A percentile compares a stretch with the other conserved stretches of the same genome.
phyloP scores from a whole-genome alignment of 768 basidiomycete species.

The Naganishia randhawae region DNA sequence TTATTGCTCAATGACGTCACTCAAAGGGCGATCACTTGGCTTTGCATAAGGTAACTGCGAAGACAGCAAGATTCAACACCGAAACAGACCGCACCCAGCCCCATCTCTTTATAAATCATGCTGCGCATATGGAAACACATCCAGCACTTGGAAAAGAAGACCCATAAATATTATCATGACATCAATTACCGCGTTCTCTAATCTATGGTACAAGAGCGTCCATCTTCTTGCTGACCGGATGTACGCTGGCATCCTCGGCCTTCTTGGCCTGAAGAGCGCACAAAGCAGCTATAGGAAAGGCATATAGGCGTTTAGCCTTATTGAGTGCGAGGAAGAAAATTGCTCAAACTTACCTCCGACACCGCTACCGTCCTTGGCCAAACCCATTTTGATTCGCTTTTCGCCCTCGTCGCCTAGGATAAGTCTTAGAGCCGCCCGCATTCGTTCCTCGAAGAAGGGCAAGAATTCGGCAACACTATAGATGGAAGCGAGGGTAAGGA shows the following conservation, averaged over 20 bases:
- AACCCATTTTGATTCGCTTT: conserved; percentile 72
- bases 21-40: background rate
- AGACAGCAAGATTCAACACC: no score
- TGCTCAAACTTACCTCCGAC: conserved; percentile 74
- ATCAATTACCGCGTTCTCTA: background rate
- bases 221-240: conserved; percentile 25
- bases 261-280: conserved; percentile 80
- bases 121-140: background rate
- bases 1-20: background rate
- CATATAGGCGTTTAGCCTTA: background rate
- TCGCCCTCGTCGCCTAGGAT: conserved; percentile 79
- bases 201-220: conserved; percentile 24
- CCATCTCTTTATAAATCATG: background rate
- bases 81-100: no score
- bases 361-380: conserved; percentile 96
- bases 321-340: background rate
- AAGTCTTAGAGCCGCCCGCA: conserved; percentile 69
- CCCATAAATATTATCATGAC: background rate
- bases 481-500: conserved; percentile 42
- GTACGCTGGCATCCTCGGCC: conserved; percentile 32
- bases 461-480: conserved; percentile 81
- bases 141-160: background rate
- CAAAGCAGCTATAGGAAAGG: conserved; percentile 66
- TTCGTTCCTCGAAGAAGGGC: conserved; percentile 71
- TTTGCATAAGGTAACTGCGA: no score